Evolutionary conservation across 805 yeast genomes (phyloP).

Genomic region (Ascoidea rubescens): DNA sequence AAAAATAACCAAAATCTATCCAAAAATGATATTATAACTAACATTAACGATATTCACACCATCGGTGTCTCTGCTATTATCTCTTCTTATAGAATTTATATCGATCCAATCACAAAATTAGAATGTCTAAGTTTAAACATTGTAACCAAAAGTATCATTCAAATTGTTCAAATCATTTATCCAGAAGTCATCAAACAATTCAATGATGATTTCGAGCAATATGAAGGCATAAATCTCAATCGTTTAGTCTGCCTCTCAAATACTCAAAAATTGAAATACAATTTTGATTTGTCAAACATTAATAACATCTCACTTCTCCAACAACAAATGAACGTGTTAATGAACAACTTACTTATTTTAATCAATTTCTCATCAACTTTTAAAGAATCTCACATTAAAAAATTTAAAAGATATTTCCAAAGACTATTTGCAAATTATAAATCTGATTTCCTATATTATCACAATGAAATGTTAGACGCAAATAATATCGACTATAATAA

Average conservation of each 20-base stretch:
- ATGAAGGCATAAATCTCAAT: slow-evolving; percentile 5
- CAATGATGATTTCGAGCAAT: background rate
- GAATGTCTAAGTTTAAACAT: background rate
- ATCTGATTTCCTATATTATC: background rate
- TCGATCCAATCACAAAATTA: background rate
- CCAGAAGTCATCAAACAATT: background rate
- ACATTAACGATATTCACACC: slow-evolving; percentile 3
- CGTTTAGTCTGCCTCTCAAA: slow-evolving; percentile 6
- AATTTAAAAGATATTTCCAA: slow-evolving; percentile 2
- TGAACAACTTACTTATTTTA: background rate
- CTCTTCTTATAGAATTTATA: slow-evolving; percentile 1
- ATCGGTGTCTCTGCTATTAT: slow-evolving; percentile 7
- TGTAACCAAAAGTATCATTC: background rate
- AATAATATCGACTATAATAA: background rate
- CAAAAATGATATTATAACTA: slow-evolving; percentile 1
- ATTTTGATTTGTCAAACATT: background rate
- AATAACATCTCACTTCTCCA: background rate
- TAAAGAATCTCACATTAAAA: slow-evolving; percentile 2
- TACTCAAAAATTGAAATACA: background rate
- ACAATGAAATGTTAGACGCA: background rate
- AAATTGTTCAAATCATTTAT: background rate
- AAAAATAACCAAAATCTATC: slow-evolving; percentile 2
- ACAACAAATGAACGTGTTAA: background rate
- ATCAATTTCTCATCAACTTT: background rate
- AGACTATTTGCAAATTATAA: background rate